Conservation (phyloP, 2,329 filamentous ascomycete species). For the Colletotrichum neosansevieriae region DNA sequence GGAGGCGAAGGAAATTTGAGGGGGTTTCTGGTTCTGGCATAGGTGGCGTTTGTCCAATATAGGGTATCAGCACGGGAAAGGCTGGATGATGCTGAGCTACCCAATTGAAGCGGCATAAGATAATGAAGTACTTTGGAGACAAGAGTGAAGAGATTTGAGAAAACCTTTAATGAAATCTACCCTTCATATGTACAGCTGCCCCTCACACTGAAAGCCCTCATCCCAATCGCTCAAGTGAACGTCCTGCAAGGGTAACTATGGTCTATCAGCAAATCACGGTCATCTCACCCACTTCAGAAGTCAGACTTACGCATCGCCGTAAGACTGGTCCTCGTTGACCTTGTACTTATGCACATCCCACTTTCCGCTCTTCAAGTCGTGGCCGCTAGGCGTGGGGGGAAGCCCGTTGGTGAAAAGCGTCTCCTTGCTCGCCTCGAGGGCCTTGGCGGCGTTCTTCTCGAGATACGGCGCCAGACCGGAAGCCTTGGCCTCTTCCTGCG, state of each 20-base stretch:
- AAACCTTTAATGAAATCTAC: slow-evolving; percentile 46
- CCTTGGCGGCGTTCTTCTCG: slow-evolving; percentile 66
- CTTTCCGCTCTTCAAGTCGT: slow-evolving; percentile 64
- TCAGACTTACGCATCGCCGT: slow-evolving; percentile 73
- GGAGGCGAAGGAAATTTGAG: slow-evolving; percentile 20
- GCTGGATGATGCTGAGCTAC: slow-evolving; percentile 3
- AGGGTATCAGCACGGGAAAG: background rate
- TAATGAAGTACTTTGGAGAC: background rate
- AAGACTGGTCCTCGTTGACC: slow-evolving; percentile 75
- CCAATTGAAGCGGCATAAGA: background rate
- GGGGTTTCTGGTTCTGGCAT: background rate
- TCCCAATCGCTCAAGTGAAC: slow-evolving; percentile 61
- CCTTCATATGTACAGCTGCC: slow-evolving; percentile 47
- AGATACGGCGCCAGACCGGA: slow-evolving; percentile 80
- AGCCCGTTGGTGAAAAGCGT: slow-evolving; percentile 82
- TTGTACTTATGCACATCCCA: slow-evolving; percentile 78
- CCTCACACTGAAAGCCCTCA: slow-evolving; percentile 44
- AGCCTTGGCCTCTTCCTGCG: slow-evolving; percentile 79
- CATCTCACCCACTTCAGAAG: slow-evolving; percentile 15
- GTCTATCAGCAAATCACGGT: slow-evolving; percentile 46
- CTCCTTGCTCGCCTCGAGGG: slow-evolving; percentile 61
- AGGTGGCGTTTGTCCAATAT: background rate
- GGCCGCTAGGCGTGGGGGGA: slow-evolving; percentile 86
- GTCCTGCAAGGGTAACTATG: slow-evolving; percentile 73
- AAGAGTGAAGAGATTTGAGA: background rate